Evolutionary conservation across 2,329 filamentous ascomycete species (phyloP).

Genomic region (Verticillium tricorpus): DNA sequence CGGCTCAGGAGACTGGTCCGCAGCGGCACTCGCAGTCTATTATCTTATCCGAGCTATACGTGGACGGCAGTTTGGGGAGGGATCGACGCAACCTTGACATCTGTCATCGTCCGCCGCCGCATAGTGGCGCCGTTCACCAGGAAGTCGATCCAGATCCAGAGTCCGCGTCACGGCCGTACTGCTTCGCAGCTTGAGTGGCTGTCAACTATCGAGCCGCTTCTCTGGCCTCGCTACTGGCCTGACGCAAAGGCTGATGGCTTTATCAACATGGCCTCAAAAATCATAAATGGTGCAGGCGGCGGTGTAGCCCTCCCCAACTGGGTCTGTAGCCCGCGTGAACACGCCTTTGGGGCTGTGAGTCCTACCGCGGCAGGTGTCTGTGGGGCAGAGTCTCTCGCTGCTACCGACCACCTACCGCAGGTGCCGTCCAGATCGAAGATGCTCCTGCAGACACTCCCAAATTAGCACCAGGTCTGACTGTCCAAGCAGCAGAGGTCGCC

Average conservation of each 20-base stretch:
- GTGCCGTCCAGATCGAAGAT: background rate
- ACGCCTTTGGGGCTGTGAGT: too few relatives aligned
- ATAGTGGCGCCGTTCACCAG: background rate
- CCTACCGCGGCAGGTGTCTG: too few relatives aligned
- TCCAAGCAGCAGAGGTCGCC: background rate
- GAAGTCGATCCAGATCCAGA: background rate
- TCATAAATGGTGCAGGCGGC: too few relatives aligned
- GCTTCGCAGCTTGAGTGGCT: background rate
- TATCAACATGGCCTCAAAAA: background rate
- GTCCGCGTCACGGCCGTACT: background rate
- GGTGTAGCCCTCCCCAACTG: too few relatives aligned
- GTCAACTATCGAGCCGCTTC: too few relatives aligned
- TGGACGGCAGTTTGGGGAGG: background rate
- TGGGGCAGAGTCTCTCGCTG: too few relatives aligned
- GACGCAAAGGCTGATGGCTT: background rate
- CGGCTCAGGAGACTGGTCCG: too few relatives aligned
- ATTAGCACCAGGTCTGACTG: background rate
- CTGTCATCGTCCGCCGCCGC: background rate
- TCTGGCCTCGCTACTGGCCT: background rate
- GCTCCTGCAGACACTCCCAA: background rate
- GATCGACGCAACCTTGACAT: background rate
- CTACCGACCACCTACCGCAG: too few relatives aligned
- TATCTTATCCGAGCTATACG: background rate
- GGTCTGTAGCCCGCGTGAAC: too few relatives aligned
- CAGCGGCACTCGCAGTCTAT: too few relatives aligned